These are phyloP conservation scores for Phytophthora crassamura DNA, from an alignment of 352 stramenopile genomes.

Conservation along the genomic window DNA sequence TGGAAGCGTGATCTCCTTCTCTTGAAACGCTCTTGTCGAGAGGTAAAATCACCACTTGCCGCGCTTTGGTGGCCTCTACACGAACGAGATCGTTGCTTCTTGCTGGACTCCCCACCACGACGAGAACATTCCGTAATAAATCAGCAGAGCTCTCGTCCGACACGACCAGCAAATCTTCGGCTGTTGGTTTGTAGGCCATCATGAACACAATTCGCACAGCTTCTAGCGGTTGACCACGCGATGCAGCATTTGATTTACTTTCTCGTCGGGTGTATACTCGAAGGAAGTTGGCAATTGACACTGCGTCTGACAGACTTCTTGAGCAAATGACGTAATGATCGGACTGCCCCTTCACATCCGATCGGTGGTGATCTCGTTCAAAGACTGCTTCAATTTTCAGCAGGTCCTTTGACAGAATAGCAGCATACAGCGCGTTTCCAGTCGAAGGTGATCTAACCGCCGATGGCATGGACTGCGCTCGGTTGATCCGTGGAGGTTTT, in stretches of 20 bases:
- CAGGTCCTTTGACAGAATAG: conserved; percentile 22
- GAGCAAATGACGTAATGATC: conserved; percentile 48
- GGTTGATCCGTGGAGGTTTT: conserved; percentile 13
- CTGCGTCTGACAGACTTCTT: conserved; percentile 29
- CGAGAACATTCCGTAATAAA: conserved; percentile 39
- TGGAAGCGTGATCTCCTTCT: conserved; percentile 29
- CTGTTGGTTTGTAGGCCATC: conserved; percentile 33
- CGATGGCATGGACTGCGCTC: conserved; percentile 17
- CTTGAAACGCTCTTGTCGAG: conserved; percentile 29
- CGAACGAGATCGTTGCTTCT: conserved; percentile 37
- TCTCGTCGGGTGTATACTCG: conserved; percentile 22
- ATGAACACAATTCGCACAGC: conserved; percentile 24
- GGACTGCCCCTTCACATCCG: conserved; percentile 22
- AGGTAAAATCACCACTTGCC: conserved; percentile 41
- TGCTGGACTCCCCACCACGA: conserved; percentile 41
- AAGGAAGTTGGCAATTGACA: conserved; percentile 27
- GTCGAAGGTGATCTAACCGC: conserved; percentile 6
- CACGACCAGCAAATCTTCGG: conserved; percentile 28
- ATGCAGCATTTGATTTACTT: conserved; percentile 2
- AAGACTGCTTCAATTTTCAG: conserved; percentile 35
- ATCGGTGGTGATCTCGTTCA: conserved; percentile 39
- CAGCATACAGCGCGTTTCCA: conserved; percentile 22
- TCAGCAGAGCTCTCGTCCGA: conserved; percentile 22
- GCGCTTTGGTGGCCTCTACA: conserved; percentile 34
- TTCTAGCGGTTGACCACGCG: not conserved